Conservation (phyloP, 768 basidiomycete genomes). For the Phanerochaete carnosa region DNA sequence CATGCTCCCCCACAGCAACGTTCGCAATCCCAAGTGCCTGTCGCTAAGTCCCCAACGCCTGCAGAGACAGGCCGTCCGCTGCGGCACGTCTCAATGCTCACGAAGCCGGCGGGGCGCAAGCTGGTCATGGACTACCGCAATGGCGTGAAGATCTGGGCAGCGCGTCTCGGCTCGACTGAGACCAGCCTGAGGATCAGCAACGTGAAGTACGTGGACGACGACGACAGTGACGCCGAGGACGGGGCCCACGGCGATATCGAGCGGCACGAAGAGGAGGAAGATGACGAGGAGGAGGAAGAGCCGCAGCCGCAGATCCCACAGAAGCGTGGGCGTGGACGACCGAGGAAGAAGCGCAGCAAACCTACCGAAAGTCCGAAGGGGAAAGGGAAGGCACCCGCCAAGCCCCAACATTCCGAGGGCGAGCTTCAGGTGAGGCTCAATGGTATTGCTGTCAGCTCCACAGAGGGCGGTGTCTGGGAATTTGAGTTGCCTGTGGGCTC, state of each 20-base stretch:
- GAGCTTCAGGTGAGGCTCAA: slow-evolving; percentile 66
- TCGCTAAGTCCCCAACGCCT: slow-evolving; percentile 17
- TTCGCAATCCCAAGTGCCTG: slow-evolving; percentile 11
- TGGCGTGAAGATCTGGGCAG: slow-evolving; percentile 72
- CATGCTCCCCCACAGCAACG: slow-evolving; percentile 22
- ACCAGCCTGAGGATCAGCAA: slow-evolving; percentile 50
- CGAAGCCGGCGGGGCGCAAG: slow-evolving; percentile 57
- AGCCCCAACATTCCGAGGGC: slow-evolving; percentile 29
- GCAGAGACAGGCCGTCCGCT: slow-evolving; percentile 26
- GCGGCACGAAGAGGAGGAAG: slow-evolving; percentile 28
- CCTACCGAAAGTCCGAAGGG: slow-evolving; percentile 13
- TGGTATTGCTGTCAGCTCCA: slow-evolving; percentile 42
- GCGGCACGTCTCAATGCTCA: slow-evolving; percentile 47
- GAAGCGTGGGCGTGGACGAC: slow-evolving; percentile 18
- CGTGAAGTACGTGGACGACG: slow-evolving; percentile 45
- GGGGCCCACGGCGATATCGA: slow-evolving; percentile 35
- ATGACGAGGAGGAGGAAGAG: slow-evolving; percentile 13
- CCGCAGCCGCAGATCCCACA: background rate
- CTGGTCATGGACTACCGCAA: slow-evolving; percentile 62
- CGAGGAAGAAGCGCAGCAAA: slow-evolving; percentile 18
- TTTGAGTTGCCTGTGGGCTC: slow-evolving; percentile 55
- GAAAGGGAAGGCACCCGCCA: slow-evolving; percentile 16
- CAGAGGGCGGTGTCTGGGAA: slow-evolving; percentile 55
- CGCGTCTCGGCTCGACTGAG: slow-evolving; percentile 59
- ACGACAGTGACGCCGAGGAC: slow-evolving; percentile 54